Evolutionary conservation across 768 basidiomycete species (phyloP).

Genomic region (Mycena galopus): DNA sequence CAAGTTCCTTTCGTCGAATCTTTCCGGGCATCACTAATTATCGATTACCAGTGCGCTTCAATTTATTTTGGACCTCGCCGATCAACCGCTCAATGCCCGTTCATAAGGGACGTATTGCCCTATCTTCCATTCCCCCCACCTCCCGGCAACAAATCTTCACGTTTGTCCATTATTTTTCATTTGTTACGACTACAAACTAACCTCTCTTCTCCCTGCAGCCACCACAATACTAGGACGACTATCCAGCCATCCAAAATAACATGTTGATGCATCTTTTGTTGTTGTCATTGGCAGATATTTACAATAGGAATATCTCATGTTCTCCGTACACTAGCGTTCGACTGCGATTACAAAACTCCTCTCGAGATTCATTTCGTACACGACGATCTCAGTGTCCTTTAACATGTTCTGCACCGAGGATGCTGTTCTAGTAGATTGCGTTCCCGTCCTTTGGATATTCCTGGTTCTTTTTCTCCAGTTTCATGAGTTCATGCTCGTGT

Average conservation of each 20-base stretch:
- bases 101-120: no score
- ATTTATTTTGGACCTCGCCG: conserved; percentile 12
- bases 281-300: conserved; percentile 6
- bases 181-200: conserved; percentile 6
- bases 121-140: no score
- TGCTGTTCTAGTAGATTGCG: not conserved
- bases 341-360: not conserved
- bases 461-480: not conserved
- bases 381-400: not conserved
- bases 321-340: no score
- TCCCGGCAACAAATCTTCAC: no score
- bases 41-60: not conserved
- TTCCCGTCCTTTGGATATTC: conserved; percentile 3
- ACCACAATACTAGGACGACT: not conserved
- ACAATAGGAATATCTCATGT: not conserved
- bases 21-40: conserved; percentile 3
- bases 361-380: not conserved
- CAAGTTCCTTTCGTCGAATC: conserved; percentile 6
- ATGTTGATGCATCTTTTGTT: not conserved
- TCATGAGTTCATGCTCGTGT: not conserved
- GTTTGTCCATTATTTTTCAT: no score
- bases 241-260: not conserved
- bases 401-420: not conserved
- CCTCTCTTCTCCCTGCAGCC: not conserved
- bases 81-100: no score